Evolutionary conservation across 1,139 yeast genomes (phyloP), one percentile per base, ranked within the genome.

Genomic region (Kurtzmaniella natalensis): DNA sequence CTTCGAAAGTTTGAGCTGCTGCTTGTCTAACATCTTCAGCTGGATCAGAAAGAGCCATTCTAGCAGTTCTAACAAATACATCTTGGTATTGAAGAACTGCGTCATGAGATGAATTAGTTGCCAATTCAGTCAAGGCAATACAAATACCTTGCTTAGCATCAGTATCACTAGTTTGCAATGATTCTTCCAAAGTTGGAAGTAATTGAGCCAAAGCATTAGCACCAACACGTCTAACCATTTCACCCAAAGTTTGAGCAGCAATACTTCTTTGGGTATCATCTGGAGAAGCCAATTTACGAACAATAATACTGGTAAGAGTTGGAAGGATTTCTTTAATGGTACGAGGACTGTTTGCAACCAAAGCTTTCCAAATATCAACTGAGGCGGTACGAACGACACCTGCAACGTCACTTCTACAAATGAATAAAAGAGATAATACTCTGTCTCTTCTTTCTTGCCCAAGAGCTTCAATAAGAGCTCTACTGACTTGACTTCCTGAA

Each of bases 61-160:
- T 78, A 34, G 92, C 79, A 46, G 89, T 85, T 24, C 69, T 69
- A 45, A 89, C 81, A 50, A 94, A 78, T 2, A 72, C 69, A 9
- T 69, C 76, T 60, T 86, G 87, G 59, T 78, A 83, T 45, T 76
- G 77, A 15, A 57, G 63, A 45, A 92, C 68, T 7, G 78, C 77
- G 14, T 78, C 85, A 4, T 64, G 59, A 13, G 78, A 70, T 3
- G 95, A 77, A 0, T 95, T 84, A 45, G 76, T 79, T 42, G 89
- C 79, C 45, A 94, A 77, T 55, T 89, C 97, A 31, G 81, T 76
- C 38, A 89, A 68, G 7, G 98, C 98, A 57, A 89, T 79, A 69
- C 98, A 92, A 37, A 92, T 87, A 67, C 99, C 98, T 64, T 89
- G 95, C 55, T 85, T 86, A 32, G 95, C 84, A 52, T 81, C 94